Percentiles rank a stretch among this genome's conserved stretches.
Evolutionary conservation across 2,329 filamentous ascomycete species (phyloP).

Genomic region (Exophiala viscosa): DNA sequence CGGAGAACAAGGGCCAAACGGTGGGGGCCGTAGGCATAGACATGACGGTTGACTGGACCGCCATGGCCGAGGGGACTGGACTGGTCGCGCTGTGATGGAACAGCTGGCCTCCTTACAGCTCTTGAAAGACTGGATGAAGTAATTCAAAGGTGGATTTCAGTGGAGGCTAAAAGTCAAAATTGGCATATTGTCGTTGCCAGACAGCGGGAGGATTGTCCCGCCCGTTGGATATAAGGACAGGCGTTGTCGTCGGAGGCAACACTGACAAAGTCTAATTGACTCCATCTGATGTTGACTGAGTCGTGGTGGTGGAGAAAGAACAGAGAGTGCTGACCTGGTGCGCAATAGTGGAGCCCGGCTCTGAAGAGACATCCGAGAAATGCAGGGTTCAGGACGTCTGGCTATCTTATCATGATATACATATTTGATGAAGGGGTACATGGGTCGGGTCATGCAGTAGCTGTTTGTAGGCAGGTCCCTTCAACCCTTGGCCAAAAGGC

Average conservation of each 20-base stretch:
- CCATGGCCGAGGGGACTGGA: background rate
- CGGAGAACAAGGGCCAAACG: background rate
- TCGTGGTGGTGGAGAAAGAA: background rate
- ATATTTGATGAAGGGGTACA: too few species aligned
- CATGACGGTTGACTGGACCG: background rate
- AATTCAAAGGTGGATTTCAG: background rate
- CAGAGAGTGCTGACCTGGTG: background rate
- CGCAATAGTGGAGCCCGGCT: too few species aligned
- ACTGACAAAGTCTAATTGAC: slow-evolving; percentile 3
- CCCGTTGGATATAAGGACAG: slow-evolving; percentile 3
- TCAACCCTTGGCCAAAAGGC: too few species aligned
- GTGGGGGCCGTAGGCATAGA: background rate
- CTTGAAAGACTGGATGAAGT: background rate
- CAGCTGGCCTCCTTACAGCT: background rate
- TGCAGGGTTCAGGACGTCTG: too few species aligned
- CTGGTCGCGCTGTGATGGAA: background rate
- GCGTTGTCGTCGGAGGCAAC: background rate
- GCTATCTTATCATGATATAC: too few species aligned
- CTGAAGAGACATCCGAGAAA: too few species aligned
- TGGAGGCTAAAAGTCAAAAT: background rate
- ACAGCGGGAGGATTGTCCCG: slow-evolving; percentile 9
- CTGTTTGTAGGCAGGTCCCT: too few species aligned
- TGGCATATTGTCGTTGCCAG: background rate
- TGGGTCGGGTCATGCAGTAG: too few species aligned
- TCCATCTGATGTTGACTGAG: too few species aligned